These are phyloP conservation scores for Handroanthus guayacan DNA, from an alignment of 257 asterid genomes.

Conservation along the genomic window DNA sequence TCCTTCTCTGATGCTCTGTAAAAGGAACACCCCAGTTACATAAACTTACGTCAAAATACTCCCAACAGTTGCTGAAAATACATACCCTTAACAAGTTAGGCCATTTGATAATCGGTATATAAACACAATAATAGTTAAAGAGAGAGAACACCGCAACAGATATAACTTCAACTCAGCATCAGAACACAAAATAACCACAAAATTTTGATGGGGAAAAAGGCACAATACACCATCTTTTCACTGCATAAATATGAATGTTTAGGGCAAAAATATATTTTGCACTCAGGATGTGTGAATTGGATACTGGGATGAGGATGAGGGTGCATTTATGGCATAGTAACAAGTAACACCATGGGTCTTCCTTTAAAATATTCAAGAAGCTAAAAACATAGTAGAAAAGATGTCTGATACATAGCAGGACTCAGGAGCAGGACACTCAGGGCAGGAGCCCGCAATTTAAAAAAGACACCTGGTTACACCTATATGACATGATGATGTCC, in stretches of 20 bases:
- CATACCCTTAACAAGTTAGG: neutral
- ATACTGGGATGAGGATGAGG: slow-evolving; percentile 5
- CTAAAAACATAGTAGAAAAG: neutral
- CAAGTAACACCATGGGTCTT: neutral
- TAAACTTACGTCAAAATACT: slow-evolving; percentile 4
- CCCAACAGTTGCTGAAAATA: neutral
- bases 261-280: neutral
- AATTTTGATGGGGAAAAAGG: slow-evolving; percentile 2
- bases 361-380: neutral
- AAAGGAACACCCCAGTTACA: slow-evolving; percentile 28
- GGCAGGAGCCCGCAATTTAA: neutral
- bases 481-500: neutral
- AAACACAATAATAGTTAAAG: neutral
- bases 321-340: neutral
- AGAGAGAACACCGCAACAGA: neutral
- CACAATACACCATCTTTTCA: neutral
- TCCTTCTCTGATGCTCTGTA: slow-evolving; percentile 77
- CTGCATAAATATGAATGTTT: neutral
- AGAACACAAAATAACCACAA: slow-evolving; percentile 4
- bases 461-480: slow-evolving; percentile 12
- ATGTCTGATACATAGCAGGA: neutral
- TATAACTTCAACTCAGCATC: neutral
- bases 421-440: neutral
- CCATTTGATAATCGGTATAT: neutral
- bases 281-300: neutral